These are phyloP conservation scores for Hygrophorus russula DNA, from an alignment of 768 basidiomycete species.

Conservation along the genomic window DNA sequence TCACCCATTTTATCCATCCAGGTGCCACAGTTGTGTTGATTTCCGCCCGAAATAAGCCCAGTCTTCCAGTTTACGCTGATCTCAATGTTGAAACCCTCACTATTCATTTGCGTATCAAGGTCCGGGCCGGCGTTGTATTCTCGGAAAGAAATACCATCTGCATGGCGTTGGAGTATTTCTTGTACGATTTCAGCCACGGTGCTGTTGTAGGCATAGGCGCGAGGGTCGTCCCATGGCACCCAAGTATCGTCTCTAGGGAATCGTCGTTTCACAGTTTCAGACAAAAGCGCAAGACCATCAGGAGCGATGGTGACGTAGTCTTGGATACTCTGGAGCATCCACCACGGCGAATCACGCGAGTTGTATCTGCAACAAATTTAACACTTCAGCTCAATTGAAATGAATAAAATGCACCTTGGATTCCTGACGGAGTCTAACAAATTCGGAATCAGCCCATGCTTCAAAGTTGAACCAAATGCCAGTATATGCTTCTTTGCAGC, in stretches of 20 bases:
- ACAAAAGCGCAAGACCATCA: conserved; percentile 69
- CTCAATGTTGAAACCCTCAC: conserved; percentile 87
- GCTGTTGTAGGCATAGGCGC: conserved; percentile 72
- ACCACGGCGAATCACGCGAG: conserved; percentile 97
- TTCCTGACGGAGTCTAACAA: conserved; percentile 79
- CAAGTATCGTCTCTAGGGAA: conserved; percentile 93
- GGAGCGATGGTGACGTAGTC: conserved; percentile 83
- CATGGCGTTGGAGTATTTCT: conserved; percentile 92
- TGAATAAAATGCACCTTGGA: conserved; percentile 47
- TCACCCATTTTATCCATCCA: conserved; percentile 99
- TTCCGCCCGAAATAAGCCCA: conserved; percentile 85
- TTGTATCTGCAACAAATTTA: conserved; percentile 54
- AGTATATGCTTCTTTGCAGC: conserved; percentile 86
- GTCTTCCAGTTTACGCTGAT: conserved; percentile 95
- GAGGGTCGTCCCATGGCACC: conserved; percentile 83
- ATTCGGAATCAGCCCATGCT: conserved; percentile 95
- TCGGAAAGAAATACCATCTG: conserved; percentile 83
- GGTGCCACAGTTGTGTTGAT: conserved; percentile 76
- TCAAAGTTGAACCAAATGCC: conserved; percentile 85
- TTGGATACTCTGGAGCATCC: conserved; percentile 98
- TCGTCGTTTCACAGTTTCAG: conserved; percentile 78
- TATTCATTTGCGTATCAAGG: conserved; percentile 95
- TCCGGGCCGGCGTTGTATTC: conserved; percentile 96
- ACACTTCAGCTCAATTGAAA: not conserved
- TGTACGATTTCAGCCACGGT: conserved; percentile 93